Base-by-base conservation (phyloP, 2,329 filamentous ascomycete genomes). In the Rugonectria rugulosa region DNA sequence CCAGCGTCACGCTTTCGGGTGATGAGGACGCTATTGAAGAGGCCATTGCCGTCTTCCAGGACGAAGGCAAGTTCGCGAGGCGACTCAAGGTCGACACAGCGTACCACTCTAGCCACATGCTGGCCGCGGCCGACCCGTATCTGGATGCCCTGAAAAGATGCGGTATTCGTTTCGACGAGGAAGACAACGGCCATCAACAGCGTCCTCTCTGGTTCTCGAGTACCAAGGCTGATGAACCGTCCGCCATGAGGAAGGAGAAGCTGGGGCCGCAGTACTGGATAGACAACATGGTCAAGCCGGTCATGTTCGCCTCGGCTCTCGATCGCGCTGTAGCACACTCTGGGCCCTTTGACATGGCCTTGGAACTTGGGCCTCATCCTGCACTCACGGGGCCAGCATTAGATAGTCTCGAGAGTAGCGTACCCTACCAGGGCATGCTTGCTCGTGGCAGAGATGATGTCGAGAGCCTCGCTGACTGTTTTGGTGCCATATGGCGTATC, bases 51-150 rank as follows among this genome's bases (percentile, higher is more conserved):
- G 45, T 38, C 9, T 44, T 76, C 26, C 70, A 77, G 23, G 72
- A 75, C 24, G 73, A 77, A 37, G 68, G 72, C 6, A 59, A 78
- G 1, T 81, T 81, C 60, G 75, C 76, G 20, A 71, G 74, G 21
- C 74, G 74, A 2, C 71, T 82, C 1, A 72, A 74, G 17, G 75
- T 81, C 4, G 75, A 78, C 8, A 75, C 76, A 1, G 79, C 79
- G 0, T 83, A 82, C 31, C 81, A 83, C 60, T 83, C 79, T 0
- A 73, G 75, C 34, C 76, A 79, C 44, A 81, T 83, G 79, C 72
- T 75, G 24, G 65, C 72, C 3, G 71, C 75, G 78, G 2, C 73
- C 75, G 6, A 73, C 77, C 6, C 81, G 82, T 53, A 61, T 73
- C 4, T 65, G 66, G 2, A 67, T 70, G 1, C n/a, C 53, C 68